Evolutionary conservation across 2,329 filamentous ascomycete genomes (phyloP).

Genomic region (Botrytis aclada): DNA sequence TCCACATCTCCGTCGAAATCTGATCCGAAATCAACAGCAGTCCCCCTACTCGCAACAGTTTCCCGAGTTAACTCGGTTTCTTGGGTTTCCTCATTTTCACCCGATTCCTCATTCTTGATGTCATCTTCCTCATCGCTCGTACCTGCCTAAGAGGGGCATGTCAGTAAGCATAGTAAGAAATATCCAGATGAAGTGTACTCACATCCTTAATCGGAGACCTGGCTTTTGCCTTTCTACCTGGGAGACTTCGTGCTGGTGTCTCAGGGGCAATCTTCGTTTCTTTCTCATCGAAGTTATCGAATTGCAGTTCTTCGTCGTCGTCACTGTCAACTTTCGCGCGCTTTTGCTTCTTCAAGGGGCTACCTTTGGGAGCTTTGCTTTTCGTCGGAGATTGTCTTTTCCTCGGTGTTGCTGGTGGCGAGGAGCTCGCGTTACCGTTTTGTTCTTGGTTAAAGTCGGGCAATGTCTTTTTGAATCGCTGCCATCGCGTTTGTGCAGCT

Average conservation of each 20-base stretch:
- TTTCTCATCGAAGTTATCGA: background rate
- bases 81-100: background rate
- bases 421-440: background rate
- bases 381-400: slow-evolving; percentile 12
- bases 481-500: slow-evolving; percentile 1
- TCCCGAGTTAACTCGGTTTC: background rate
- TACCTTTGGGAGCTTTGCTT: background rate
- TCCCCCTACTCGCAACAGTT: background rate
- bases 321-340: background rate
- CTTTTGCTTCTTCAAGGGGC: slow-evolving; percentile 12
- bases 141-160: background rate
- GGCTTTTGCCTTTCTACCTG: slow-evolving; percentile 1
- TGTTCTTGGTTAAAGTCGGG: background rate
- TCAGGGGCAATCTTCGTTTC: background rate
- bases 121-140: background rate
- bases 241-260: slow-evolving; percentile 11
- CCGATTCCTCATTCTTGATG: background rate
- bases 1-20: background rate
- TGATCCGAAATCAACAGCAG: background rate
- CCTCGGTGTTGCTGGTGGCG: background rate
- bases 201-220: slow-evolving; percentile 13
- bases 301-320: background rate
- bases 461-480: slow-evolving; percentile 4
- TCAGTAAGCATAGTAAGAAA: background rate
- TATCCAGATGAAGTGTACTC: background rate